Base-by-base conservation (phyloP, 345 rosid genomes). In the Gossypium herbaceum region DNA sequence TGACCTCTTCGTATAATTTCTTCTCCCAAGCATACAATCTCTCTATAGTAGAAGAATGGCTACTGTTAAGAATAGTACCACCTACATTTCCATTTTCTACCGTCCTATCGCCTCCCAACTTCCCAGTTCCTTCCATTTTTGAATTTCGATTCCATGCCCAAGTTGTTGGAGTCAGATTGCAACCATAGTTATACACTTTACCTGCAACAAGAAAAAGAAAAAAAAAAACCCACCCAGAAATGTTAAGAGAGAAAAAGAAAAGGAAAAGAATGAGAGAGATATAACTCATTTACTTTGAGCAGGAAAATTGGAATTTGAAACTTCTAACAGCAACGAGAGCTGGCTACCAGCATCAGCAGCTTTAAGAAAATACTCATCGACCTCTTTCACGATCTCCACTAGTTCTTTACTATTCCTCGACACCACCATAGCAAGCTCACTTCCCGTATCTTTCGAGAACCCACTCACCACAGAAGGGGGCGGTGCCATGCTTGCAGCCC, bases 21-120 rank as follows among this genome's bases (percentile, higher is more conserved):
- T 93, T 92, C 88, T 94, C 98, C 98, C 98, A 94, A 62, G 99
- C 98, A 79, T 86, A 91, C 10, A 94, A 75, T 73, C 96, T 91
- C 73, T 92, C 99, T 16, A 92, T 86, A 4, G 99, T 92, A 12
- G 94, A 92, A 41, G 90, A 91, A 73, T 94, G 99, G 81, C 97
- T 82, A 7, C 74, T 72, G 17, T 76, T 44, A 22, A n/a, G 25
- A 10, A 62, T 75, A 34, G 9, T 60, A 1, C 60, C 65, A 19
- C 73, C 79, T 3, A 7, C 57, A 29, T 80, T 80, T 15, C 51
- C 41, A 34, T 34, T 34, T 34, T 34, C 78, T 8, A n/a, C 71
- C 44, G 65, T 58, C 25, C 80, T 80, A 70, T 74, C 83, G 19
- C 76, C 79, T 47, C 79, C 82, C 57, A 80, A 39, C 45, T 84